Percentiles rank a stretch among this genome's conserved stretches.
phyloP scores from a whole-genome alignment of 257 asterid genomes.

The Striga asiatica region DNA sequence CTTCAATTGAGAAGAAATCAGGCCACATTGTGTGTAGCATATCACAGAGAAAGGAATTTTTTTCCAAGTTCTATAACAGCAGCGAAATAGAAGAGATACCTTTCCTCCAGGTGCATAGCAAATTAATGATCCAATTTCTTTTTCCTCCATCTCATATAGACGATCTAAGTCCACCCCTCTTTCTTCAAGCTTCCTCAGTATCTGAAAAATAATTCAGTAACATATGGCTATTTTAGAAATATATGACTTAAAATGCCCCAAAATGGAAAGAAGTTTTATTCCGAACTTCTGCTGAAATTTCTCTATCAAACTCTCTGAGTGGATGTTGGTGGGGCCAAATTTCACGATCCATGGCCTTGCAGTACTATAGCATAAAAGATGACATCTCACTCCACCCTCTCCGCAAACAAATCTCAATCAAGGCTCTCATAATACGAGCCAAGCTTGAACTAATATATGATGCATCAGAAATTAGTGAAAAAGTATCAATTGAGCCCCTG shows the following conservation, averaged over 20 bases:
- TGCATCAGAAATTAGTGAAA: conserved; percentile 91
- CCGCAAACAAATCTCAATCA: conserved; percentile 88
- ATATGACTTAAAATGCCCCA: conserved; percentile 1
- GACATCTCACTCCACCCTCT: conserved; percentile 99
- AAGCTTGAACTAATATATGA: conserved; percentile 87
- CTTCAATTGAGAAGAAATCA: conserved; percentile 34
- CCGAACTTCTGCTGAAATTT: conserved; percentile 65
- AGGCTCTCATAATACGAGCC: conserved; percentile 94
- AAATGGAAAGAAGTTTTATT: conserved; percentile 5
- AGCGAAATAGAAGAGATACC: conserved; percentile 37
- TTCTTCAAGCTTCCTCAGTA: conserved; percentile 90
- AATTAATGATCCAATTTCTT: conserved; percentile 86
- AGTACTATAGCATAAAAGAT: conserved; percentile 69
- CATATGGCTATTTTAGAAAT: neutral
- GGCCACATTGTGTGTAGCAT: conserved; percentile 4
- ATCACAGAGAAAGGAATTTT: neutral
- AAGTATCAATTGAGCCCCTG: conserved; percentile 68
- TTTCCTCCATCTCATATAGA: conserved; percentile 78
- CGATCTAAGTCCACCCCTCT: conserved; percentile 69
- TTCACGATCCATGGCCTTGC: conserved; percentile 98
- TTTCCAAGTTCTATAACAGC: conserved; percentile 9
- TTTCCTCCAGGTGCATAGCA: conserved; percentile 95
- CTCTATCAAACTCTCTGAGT: conserved; percentile 86
- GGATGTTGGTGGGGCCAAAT: conserved; percentile 98
- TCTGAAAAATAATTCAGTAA: conserved; percentile 40